Conservation (phyloP, 345 rosid genomes). For the Capsella bursapastoris region DNA sequence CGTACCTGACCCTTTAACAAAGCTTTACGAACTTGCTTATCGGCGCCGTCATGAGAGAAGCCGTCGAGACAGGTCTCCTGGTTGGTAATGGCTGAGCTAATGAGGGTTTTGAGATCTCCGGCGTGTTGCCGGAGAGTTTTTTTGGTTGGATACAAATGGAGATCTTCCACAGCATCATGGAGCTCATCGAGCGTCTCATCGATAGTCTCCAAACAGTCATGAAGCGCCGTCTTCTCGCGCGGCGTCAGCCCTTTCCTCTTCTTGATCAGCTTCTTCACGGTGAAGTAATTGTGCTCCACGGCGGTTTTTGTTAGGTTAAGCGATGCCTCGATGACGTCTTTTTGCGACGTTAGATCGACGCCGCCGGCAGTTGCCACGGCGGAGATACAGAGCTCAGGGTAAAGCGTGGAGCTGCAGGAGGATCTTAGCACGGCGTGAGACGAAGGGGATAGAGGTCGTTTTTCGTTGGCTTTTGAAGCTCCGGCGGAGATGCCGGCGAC, state of each 20-base stretch:
- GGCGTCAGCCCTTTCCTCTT: slow-evolving; percentile 47
- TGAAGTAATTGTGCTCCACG: slow-evolving; percentile 55
- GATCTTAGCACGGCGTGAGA: slow-evolving; percentile 67
- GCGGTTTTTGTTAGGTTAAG: slow-evolving; percentile 57
- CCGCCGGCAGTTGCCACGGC: slow-evolving; percentile 50
- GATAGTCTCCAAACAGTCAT: slow-evolving; percentile 85
- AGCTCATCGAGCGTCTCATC: slow-evolving; percentile 88
- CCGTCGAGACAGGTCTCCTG: slow-evolving; percentile 94
- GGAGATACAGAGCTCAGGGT: slow-evolving; percentile 77
- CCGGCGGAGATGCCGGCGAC: slow-evolving; percentile 41
- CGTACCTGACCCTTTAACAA: slow-evolving; percentile 53
- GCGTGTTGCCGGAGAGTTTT: slow-evolving; percentile 73
- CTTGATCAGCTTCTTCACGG: slow-evolving; percentile 49
- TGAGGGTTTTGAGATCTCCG: slow-evolving; percentile 74
- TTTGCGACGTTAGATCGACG: slow-evolving; percentile 47
- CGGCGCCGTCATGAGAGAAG: slow-evolving; percentile 70
- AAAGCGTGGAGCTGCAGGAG: slow-evolving; percentile 64
- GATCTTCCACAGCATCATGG: slow-evolving; percentile 59
- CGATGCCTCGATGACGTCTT: slow-evolving; percentile 60
- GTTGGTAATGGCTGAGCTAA: slow-evolving; percentile 92
- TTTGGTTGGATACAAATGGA: slow-evolving; percentile 61
- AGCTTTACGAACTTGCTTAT: slow-evolving; percentile 55
- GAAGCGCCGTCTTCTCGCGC: slow-evolving; percentile 76
- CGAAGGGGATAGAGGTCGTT: slow-evolving; percentile 40
- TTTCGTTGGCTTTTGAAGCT: slow-evolving; percentile 35